Evolutionary conservation across 148 eudicot species (phyloP).

Genomic region (Arctostaphylos glauca): DNA sequence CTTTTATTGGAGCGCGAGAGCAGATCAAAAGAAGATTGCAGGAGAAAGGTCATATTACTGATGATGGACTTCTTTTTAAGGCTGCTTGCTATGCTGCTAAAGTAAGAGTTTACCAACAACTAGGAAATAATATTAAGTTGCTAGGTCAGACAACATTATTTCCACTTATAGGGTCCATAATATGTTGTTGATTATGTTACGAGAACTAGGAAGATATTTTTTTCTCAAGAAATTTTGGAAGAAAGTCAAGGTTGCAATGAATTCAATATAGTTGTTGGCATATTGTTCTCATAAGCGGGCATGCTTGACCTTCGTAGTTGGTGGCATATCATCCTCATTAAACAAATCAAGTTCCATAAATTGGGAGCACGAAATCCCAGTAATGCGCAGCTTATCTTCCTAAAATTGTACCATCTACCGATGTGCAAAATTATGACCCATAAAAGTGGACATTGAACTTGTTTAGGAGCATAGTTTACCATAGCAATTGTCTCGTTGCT

Average conservation of each 20-base stretch:
- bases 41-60: constrained; percentile 79
- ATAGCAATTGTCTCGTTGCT: background rate
- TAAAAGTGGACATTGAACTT: background rate
- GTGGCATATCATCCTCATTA: background rate
- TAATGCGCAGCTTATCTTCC: background rate
- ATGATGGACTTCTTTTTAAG: constrained; percentile 63
- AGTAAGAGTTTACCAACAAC: constrained; percentile 39
- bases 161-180: background rate
- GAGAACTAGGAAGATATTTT: background rate
- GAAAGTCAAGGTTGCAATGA: background rate
- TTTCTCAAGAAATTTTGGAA: background rate
- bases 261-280: background rate
- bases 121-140: background rate
- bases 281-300: background rate
- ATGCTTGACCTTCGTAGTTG: background rate
- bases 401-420: background rate
- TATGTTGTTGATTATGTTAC: constrained; percentile 4
- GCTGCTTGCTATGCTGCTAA: constrained; percentile 85
- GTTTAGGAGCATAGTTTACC: background rate
- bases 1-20: constrained; percentile 87
- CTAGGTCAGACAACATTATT: background rate
- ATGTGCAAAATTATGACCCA: background rate
- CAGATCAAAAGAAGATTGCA: constrained; percentile 80
- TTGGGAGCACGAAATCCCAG: background rate
- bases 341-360: background rate